Base-by-base conservation (phyloP, 345 rosid species). In the Eucalyptus cloeziana region DNA sequence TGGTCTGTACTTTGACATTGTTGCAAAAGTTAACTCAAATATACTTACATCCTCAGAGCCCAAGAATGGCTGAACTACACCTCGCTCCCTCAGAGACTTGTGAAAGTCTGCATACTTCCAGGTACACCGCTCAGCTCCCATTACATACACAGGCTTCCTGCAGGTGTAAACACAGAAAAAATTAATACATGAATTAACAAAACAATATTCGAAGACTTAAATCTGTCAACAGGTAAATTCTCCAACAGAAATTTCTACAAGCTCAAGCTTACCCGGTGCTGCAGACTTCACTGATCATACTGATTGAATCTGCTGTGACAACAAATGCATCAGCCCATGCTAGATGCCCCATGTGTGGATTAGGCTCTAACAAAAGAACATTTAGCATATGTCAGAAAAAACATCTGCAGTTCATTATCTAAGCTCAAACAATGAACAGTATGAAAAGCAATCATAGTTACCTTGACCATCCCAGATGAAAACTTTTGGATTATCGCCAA, bases 241-340 rank as follows among this genome's bases (percentile, higher is more conserved):
- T 51, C 58, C 40, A 33, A 44, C 21, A 86, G 58, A 27, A 64
- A 54, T 31, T 51, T 52, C 60, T 40, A 51, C 30, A 19, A 11
- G 17, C 81, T 86, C 81, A 86, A 45, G 89, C 93, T 91, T 94
- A 98, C 99, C 99, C 99, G 1, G 99, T 98, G 91, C 98, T 98
- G 95, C 99, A 97, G 87, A 96, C 98, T 92, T 98, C 99, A 54
- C 99, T 98, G 89, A 98, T 94, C 92, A 94, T 90, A 89, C 99
- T 97, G 91, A 98, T 95, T 85, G 99, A 98, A 94, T 97, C 99
- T 50, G 99, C 98, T 27, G 99, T 96, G 88, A 98, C 91, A 87
- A 98, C 95, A 93, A 98, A 98, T 87, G 99, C 97, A 96, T 97
- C 99, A 31, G 96, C 99, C 99, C 99, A 98, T 83, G 99, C 99